These are phyloP conservation scores for Anisogramma anomala DNA, from an alignment of 2,329 filamentous ascomycete species.

Conservation along the genomic window DNA sequence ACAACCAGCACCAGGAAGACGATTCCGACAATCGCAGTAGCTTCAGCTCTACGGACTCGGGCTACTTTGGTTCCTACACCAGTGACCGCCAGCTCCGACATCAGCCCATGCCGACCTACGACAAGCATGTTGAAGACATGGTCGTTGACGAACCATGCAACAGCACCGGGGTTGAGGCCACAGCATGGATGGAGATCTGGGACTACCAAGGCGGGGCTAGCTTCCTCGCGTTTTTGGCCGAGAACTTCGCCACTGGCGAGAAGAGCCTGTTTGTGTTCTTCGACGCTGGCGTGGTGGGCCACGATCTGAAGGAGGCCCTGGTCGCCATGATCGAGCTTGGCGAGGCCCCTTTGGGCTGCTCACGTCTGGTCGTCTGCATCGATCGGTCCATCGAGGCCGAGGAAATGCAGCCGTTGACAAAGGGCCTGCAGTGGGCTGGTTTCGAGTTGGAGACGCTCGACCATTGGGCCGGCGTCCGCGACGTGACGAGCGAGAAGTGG, in stretches of 20 bases:
- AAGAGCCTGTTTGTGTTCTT: constrained; percentile 83
- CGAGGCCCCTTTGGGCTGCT: constrained; percentile 62
- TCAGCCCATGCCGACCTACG: constrained; percentile 36
- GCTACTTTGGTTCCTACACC: constrained; percentile 16
- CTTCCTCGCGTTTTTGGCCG: constrained; percentile 75
- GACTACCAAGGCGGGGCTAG: constrained; percentile 75
- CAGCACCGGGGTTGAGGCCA: constrained; percentile 27
- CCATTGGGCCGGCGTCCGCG: constrained; percentile 53
- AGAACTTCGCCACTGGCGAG: constrained; percentile 38
- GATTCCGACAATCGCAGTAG: constrained; percentile 5
- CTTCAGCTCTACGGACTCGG: constrained; percentile 11
- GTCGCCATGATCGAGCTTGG: constrained; percentile 87
- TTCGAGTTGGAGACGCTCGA: constrained; percentile 75
- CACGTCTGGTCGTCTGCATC: constrained; percentile 68
- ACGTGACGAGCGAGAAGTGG: constrained; percentile 67
- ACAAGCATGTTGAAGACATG: constrained; percentile 23
- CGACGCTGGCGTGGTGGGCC: constrained; percentile 54
- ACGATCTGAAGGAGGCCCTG: constrained; percentile 80
- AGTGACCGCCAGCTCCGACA: constrained; percentile 17
- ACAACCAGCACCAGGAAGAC: constrained; percentile 5
- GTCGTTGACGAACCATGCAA: constrained; percentile 20
- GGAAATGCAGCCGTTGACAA: constrained; percentile 57
- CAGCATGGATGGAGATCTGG: constrained; percentile 66
- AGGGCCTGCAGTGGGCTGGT: constrained; percentile 85
- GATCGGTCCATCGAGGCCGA: constrained; percentile 55